Percentiles rank a stretch among this genome's conserved stretches.
Evolutionary conservation across 768 basidiomycete species (phyloP).

Genomic region (Chalciporus chontae): DNA sequence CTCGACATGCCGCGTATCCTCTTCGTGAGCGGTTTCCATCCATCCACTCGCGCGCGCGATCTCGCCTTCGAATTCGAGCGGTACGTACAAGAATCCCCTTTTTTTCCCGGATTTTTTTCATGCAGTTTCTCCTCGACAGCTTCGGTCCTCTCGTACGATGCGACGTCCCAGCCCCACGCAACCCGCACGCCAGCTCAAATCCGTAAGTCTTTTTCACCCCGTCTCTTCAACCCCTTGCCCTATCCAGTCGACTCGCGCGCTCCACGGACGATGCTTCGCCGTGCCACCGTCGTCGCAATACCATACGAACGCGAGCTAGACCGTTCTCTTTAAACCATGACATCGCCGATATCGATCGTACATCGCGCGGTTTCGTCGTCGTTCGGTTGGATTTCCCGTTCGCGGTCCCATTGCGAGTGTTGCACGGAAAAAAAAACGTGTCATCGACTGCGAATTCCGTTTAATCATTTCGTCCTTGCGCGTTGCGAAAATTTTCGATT

Average conservation of each 20-base stretch:
- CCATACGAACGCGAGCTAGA: conserved; percentile 31
- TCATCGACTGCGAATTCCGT: conserved; percentile 21
- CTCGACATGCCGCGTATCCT: conserved; percentile 71
- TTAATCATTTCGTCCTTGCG: conserved; percentile 27
- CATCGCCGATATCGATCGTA: conserved; percentile 29
- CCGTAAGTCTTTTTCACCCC: conserved; percentile 63
- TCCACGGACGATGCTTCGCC: conserved; percentile 30
- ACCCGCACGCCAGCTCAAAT: conserved; percentile 67
- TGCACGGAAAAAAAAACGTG: conserved; percentile 27
- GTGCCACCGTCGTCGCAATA: conserved; percentile 21
- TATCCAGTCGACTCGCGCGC: conserved; percentile 37
- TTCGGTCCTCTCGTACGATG: conserved; percentile 83
- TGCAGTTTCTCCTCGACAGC: conserved; percentile 34
- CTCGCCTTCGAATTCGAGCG: conserved; percentile 86
- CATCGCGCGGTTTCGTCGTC: conserved; percentile 28
- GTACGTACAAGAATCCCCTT: conserved; percentile 37
- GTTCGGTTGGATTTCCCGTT: conserved; percentile 8
- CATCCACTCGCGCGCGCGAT: conserved; percentile 77
- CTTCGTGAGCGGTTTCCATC: conserved; percentile 84
- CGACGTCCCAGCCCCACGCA: conserved; percentile 85
- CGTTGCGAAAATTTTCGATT: conserved; percentile 21
- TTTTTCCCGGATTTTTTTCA: conserved; percentile 7
- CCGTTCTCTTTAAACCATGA: conserved; percentile 3
- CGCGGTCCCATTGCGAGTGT: conserved; percentile 21
- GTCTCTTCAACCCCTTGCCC: conserved; percentile 31